Conservation (phyloP, 768 basidiomycete genomes). For the Hygrophoropsis aurantiaca region DNA sequence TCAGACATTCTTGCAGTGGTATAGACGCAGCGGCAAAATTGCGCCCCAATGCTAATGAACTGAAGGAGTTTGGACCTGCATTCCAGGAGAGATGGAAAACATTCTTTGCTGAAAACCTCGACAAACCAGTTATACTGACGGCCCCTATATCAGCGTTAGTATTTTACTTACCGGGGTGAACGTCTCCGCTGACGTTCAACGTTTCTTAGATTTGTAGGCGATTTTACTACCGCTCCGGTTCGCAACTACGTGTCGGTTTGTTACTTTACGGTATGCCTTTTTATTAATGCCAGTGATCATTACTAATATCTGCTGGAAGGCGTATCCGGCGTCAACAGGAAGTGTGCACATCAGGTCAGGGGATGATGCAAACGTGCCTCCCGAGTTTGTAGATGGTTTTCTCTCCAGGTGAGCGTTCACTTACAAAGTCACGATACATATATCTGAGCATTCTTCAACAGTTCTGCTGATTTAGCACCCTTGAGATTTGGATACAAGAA, state of each 20-base stretch:
- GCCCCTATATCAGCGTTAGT: conserved; percentile 40
- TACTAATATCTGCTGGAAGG: conserved; percentile 8
- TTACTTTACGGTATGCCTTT: conserved; percentile 32
- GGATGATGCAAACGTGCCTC: conserved; percentile 38
- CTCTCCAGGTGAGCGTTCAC: conserved; percentile 39
- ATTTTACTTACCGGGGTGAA: no score
- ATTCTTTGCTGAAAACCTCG: conserved; percentile 13
- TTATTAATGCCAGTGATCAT: conserved; percentile 1
- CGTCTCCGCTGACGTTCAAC: no score
- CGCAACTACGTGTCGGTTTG: conserved; percentile 27
- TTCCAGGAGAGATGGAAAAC: conserved; percentile 20
- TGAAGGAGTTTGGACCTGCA: conserved; percentile 16
- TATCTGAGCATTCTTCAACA: background rate
- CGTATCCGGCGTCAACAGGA: conserved; percentile 48
- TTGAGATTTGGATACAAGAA: conserved; percentile 57
- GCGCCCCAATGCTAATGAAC: conserved; percentile 19
- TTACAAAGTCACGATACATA: no score
- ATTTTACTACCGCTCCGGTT: conserved; percentile 10
- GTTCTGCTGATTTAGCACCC: conserved; percentile 39
- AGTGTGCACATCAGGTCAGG: conserved; percentile 47
- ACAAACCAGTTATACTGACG: conserved; percentile 34
- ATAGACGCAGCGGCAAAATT: conserved; percentile 20
- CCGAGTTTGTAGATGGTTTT: conserved; percentile 46
- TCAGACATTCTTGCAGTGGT: conserved; percentile 5
- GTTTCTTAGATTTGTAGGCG: conserved; percentile 22